Base-by-base conservation (phyloP, 2,329 filamentous ascomycete species). In the Trichoderma sp. region DNA sequence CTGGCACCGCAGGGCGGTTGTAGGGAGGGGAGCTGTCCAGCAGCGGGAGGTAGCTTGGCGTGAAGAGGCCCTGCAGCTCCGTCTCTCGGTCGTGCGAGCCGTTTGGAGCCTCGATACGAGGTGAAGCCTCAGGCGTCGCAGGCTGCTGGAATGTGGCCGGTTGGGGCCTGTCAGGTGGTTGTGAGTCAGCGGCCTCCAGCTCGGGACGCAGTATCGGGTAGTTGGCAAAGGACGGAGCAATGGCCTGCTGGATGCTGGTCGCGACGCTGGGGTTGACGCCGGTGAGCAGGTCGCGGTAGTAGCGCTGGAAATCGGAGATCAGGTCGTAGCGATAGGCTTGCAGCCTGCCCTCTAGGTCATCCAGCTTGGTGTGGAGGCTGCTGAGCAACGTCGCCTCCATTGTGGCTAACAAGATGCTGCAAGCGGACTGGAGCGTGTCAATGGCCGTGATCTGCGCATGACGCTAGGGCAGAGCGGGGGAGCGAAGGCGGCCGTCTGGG, bases 31-130 rank as follows among this genome's bases (percentile, higher is more conserved):
- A 75, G 71, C 82, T 81, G 72, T 89, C 88, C 67, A 91, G 83
- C 68, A 91, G 80, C 56, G 88, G 88, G 68, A 91, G 83, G 74
- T 87, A 91, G 71, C 80, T 85, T 33, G 88, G 88, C 43, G 85
- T 89, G 75, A 91, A 90, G 70, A 91, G 79, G 71, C 88, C 88
- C 72, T 85, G 84, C 72, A 91, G 85, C 59, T 71, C 87, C 75
- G 81, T 80, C 72, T 90, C 87, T 70, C 86, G 84, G 70, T 86
- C 85, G 78, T 85, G 85, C 62, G 83, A 82, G 74, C 81, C 83
- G 19, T 60, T 62, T 61, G 80, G 79, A 72, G 76, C 73, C 72
- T 76, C 76, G 73, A 49, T 66, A 56, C 68, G 61, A 53, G 61
- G 43, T 24, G 68, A 27, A 8, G 31, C 72, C 73, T 73, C 72